These are phyloP conservation scores for Ogataea saltuana DNA, from an alignment of 805 yeast species.

Conservation along the genomic window DNA sequence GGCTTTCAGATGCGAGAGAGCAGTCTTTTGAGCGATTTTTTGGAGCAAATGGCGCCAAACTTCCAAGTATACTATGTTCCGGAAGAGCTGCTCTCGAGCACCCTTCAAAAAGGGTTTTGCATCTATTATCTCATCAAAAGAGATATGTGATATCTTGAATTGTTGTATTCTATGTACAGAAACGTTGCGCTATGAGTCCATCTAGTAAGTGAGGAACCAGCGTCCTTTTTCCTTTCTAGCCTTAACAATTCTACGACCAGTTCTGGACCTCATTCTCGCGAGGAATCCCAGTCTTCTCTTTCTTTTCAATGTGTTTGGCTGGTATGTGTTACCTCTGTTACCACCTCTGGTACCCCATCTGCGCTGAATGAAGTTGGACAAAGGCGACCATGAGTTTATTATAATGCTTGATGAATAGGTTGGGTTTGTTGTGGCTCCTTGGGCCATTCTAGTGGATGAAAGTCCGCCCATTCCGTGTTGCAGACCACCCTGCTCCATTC, in stretches of 20 bases:
- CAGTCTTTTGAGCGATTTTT: conserved; percentile 48
- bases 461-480: conserved; percentile 6
- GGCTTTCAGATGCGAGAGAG: conserved; percentile 58
- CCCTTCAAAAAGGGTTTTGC: conserved; percentile 45
- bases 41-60: conserved; percentile 34
- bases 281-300: conserved; percentile 89
- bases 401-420: conserved; percentile 27
- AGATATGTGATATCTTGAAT: too few relatives aligned
- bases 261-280: conserved; percentile 71
- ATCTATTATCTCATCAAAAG: conserved; percentile 39
- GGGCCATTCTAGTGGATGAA: conserved; percentile 8
- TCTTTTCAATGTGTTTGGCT: conserved; percentile 87
- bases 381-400: conserved; percentile 17
- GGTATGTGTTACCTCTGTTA: conserved; percentile 92
- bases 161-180: conserved; percentile 12
- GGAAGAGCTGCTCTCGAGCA: conserved; percentile 32
- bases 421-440: conserved; percentile 17
- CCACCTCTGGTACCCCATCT: conserved; percentile 56
- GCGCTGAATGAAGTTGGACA: conserved; percentile 23
- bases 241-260: conserved; percentile 75
- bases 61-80: conserved; percentile 41
- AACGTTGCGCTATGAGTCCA: conserved; percentile 34
- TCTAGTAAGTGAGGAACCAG: conserved; percentile 84
- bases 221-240: conserved; percentile 87
- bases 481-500: conserved; percentile 2